These are phyloP conservation scores for Talaromyces sp. DNA, from an alignment of 2,329 filamentous ascomycete species.

Conservation along the genomic window DNA sequence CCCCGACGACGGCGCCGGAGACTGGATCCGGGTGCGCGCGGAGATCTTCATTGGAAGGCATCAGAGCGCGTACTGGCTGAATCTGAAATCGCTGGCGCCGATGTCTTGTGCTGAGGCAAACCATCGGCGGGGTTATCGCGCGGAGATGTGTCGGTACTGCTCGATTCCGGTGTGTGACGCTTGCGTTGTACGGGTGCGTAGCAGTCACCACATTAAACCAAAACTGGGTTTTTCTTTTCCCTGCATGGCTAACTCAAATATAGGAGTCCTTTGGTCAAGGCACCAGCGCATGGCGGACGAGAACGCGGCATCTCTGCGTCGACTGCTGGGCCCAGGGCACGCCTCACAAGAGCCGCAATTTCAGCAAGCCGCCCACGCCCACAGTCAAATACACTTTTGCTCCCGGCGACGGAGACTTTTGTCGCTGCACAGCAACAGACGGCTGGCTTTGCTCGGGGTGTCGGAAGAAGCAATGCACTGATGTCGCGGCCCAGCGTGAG, in stretches of 20 bases:
- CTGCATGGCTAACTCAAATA: not conserved
- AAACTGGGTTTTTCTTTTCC: not conserved
- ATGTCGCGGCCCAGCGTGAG: slow-evolving; percentile 14
- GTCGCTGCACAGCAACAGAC: slow-evolving; percentile 21
- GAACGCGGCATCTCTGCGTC: slow-evolving; percentile 23
- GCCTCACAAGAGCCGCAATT: slow-evolving; percentile 18
- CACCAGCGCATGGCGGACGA: slow-evolving; percentile 24
- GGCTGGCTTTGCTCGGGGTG: slow-evolving; percentile 25
- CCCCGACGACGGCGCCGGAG: not conserved
- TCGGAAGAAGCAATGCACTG: slow-evolving; percentile 21
- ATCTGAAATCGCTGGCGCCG: slow-evolving; percentile 19
- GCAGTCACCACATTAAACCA: not conserved
- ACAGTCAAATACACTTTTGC: slow-evolving; percentile 12
- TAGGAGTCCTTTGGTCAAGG: slow-evolving; percentile 22
- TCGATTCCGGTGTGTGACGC: slow-evolving; percentile 26
- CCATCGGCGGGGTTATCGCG: slow-evolving; percentile 20
- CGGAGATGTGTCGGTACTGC: slow-evolving; percentile 22
- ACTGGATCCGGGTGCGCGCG: slow-evolving; percentile 9
- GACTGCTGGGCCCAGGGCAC: slow-evolving; percentile 24
- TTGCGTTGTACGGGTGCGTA: slow-evolving; percentile 22
- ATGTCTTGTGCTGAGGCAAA: slow-evolving; percentile 20
- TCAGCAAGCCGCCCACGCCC: slow-evolving; percentile 11
- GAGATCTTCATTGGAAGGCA: slow-evolving; percentile 23
- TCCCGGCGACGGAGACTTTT: slow-evolving; percentile 17
- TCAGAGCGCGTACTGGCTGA: slow-evolving; percentile 23